These are phyloP conservation scores for Scutellaria barbata DNA, from an alignment of 257 asterid genomes.

Conservation along the genomic window DNA sequence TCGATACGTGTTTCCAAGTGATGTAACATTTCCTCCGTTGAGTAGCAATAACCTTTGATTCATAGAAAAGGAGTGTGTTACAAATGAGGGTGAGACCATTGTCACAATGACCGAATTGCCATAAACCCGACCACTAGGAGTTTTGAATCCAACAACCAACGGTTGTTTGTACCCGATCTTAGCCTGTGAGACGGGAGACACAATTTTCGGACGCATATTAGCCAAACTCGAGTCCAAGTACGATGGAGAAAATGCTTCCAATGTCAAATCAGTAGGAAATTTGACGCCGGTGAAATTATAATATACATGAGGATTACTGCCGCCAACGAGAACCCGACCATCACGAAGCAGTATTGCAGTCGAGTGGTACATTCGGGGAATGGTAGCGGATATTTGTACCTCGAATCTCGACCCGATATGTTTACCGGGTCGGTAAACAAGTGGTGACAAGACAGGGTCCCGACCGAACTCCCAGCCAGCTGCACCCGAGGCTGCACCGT, in stretches of 20 bases:
- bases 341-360: slow-evolving; percentile 52
- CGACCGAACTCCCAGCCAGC: slow-evolving; percentile 57
- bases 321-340: slow-evolving; percentile 53
- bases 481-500: slow-evolving; percentile 52
- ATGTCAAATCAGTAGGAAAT: slow-evolving; percentile 50
- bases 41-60: slow-evolving; percentile 53
- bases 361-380: slow-evolving; percentile 62
- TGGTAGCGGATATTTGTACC: slow-evolving; percentile 35
- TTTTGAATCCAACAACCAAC: slow-evolving; percentile 31
- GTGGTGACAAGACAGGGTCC: slow-evolving; percentile 43
- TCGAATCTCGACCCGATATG: slow-evolving; percentile 47
- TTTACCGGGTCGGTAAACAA: slow-evolving; percentile 42
- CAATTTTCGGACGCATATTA: slow-evolving; percentile 39
- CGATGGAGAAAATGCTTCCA: slow-evolving; percentile 52
- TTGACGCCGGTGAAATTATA: slow-evolving; percentile 40
- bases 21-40: slow-evolving; percentile 18
- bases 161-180: slow-evolving; percentile 35
- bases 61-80: slow-evolving; percentile 58
- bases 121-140: slow-evolving; percentile 26
- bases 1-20: slow-evolving; percentile 18
- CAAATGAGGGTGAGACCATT: slow-evolving; percentile 50
- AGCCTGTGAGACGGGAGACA: slow-evolving; percentile 38
- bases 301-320: slow-evolving; percentile 45
- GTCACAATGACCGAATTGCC: slow-evolving; percentile 33
- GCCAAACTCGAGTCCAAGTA: slow-evolving; percentile 34